phyloP scores from a whole-genome alignment of 768 basidiomycete genomes.

The Pluteus cervinus region DNA sequence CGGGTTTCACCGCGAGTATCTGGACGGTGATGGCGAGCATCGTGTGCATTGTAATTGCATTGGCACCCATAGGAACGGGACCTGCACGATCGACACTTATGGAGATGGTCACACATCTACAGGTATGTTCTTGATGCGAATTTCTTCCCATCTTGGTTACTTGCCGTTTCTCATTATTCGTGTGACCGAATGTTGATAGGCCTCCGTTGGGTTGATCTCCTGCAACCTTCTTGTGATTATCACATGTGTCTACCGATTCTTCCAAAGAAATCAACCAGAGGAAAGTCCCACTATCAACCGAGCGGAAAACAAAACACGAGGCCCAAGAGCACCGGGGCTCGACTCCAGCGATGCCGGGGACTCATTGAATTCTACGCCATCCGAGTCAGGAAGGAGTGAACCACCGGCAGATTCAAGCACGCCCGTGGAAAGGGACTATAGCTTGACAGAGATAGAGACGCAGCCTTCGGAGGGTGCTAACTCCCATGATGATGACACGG shows the following conservation, averaged over 20 bases:
- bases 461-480: too few relatives aligned
- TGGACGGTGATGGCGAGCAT: constrained; percentile 1
- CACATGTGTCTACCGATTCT: constrained; percentile 8
- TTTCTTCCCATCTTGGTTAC: too few relatives aligned
- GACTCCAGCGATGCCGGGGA: neutral
- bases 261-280: constrained; percentile 3
- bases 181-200: too few relatives aligned
- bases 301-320: neutral
- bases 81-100: constrained; percentile 8
- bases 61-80: constrained; percentile 10
- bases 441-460: too few relatives aligned
- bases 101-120: constrained; percentile 2
- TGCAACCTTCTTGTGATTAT: constrained; percentile 5
- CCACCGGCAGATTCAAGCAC: too few relatives aligned
- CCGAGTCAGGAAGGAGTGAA: constrained; percentile 5
- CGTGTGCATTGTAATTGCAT: constrained; percentile 7
- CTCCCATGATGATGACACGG: too few relatives aligned
- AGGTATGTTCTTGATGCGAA: constrained; percentile 8
- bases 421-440: too few relatives aligned
- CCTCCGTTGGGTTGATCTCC: too few relatives aligned
- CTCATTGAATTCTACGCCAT: neutral
- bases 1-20: too few relatives aligned
- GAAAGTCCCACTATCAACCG: neutral
- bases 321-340: neutral
- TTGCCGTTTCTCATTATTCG: too few relatives aligned